Evolutionary conservation across 495 filamentous ascomycete genomes (phyloP).

Genomic region (Letharia columbiana): DNA sequence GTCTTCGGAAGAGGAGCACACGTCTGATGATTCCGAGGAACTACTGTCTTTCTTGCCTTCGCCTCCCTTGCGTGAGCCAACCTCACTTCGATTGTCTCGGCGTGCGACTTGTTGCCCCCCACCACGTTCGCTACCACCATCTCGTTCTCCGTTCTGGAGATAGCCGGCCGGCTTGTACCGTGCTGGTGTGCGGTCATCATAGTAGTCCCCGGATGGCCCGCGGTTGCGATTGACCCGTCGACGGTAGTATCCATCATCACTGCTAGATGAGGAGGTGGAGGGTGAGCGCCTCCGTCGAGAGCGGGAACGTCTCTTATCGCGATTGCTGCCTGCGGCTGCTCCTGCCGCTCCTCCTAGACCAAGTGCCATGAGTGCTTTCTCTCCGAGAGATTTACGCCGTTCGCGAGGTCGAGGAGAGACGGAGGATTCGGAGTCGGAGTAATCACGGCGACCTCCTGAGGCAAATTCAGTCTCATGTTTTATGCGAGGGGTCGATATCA

Average conservation of each 20-base stretch:
- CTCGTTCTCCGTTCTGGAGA: constrained; percentile 43
- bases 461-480: background rate
- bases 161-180: constrained; percentile 32
- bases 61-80: constrained; percentile 14
- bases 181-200: constrained; percentile 22
- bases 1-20: constrained; percentile 61
- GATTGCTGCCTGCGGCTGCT: constrained; percentile 22
- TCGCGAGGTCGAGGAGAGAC: constrained; percentile 25
- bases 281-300: constrained; percentile 41
- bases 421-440: constrained; percentile 28
- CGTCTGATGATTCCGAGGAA: constrained; percentile 35
- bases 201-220: constrained; percentile 10
- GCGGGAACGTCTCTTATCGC: constrained; percentile 25
- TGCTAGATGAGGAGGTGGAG: constrained; percentile 46
- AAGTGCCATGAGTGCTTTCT: constrained; percentile 56
- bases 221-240: constrained; percentile 8
- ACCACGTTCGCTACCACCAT: constrained; percentile 32
- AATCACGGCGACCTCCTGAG: constrained; percentile 22
- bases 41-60: constrained; percentile 12
- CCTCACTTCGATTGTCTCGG: constrained; percentile 21
- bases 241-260: constrained; percentile 15
- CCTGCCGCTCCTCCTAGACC: constrained; percentile 58
- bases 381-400: constrained; percentile 63
- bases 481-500: background rate
- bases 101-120: constrained; percentile 30